A percentile compares a stretch with the other conserved stretches of the same genome.
Evolutionary conservation across 768 basidiomycete genomes (phyloP).

Genomic region (Pleurotus eryngii): DNA sequence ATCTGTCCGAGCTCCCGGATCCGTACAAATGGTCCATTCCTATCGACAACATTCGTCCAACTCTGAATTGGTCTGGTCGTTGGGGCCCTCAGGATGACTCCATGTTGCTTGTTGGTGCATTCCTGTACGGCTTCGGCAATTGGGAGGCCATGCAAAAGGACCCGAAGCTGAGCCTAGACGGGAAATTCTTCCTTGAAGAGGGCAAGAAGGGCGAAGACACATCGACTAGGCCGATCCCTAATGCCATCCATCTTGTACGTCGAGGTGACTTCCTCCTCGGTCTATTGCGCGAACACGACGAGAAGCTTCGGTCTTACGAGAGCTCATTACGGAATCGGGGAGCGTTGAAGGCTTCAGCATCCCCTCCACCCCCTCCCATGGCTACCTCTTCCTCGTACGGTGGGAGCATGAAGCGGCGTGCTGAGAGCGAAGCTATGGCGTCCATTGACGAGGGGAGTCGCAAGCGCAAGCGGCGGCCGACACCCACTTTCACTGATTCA

Average conservation of each 20-base stretch:
- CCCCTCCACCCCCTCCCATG: slow-evolving; percentile 70
- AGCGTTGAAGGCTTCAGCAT: slow-evolving; percentile 66
- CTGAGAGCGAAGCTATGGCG: slow-evolving; percentile 82
- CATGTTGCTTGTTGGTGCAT: slow-evolving; percentile 92
- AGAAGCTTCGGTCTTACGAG: slow-evolving; percentile 88
- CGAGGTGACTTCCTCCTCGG: slow-evolving; percentile 92
- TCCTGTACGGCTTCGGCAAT: slow-evolving; percentile 89
- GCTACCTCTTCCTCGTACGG: slow-evolving; percentile 58
- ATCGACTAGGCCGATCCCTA: slow-evolving; percentile 86
- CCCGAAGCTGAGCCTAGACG: slow-evolving; percentile 71
- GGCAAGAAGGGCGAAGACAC: slow-evolving; percentile 91
- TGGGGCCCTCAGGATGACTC: slow-evolving; percentile 94
- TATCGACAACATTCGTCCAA: slow-evolving; percentile 89
- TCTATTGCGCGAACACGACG: slow-evolving; percentile 82
- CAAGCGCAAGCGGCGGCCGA: slow-evolving; percentile 90
- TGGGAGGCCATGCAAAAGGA: slow-evolving; percentile 98
- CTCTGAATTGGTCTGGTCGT: slow-evolving; percentile 93
- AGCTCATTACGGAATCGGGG: slow-evolving; percentile 70
- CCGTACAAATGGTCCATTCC: slow-evolving; percentile 85
- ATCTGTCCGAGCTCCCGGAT: slow-evolving; percentile 71
- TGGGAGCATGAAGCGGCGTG: slow-evolving; percentile 67
- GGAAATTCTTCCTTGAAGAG: slow-evolving; percentile 98
- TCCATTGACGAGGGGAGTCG: slow-evolving; percentile 72
- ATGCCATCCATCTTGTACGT: slow-evolving; percentile 96
- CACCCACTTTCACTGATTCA: slow-evolving; percentile 94